These are phyloP conservation scores for Chamaecrista fasciculata DNA, from an alignment of 306 rosid species.

Conservation along the genomic window DNA sequence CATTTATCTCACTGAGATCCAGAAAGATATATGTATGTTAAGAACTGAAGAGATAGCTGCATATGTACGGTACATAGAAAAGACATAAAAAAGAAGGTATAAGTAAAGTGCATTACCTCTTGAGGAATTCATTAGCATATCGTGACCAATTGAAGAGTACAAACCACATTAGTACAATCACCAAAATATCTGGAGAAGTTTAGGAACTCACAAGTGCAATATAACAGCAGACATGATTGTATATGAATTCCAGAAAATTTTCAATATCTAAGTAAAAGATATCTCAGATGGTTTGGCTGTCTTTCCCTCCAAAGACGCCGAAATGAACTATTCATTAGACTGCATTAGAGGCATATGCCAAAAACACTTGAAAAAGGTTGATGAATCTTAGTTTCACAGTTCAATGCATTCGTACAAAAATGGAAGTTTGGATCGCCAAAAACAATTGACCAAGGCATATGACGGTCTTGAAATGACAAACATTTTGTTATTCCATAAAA, in stretches of 20 bases:
- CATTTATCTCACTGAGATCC: not conserved
- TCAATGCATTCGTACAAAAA: constrained; percentile 1
- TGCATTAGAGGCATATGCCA: not conserved
- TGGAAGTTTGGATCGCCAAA: no score
- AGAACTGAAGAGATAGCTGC: not conserved
- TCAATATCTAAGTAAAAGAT: not conserved
- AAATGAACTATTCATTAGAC: constrained; percentile 8
- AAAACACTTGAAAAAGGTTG: not conserved
- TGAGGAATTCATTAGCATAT: constrained; percentile 46
- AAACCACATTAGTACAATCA: constrained; percentile 75
- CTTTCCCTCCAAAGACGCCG: not conserved
- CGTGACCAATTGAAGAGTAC: constrained; percentile 37
- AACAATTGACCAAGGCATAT: no score
- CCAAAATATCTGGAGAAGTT: constrained; percentile 55
- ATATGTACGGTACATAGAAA: constrained; percentile 1
- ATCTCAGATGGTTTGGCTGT: constrained; percentile 10
- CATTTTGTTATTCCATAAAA: not conserved
- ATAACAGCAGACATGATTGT: constrained; percentile 19
- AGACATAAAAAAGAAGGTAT: constrained; percentile 12
- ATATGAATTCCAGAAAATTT: constrained; percentile 3
- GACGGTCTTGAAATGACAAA: constrained; percentile 17
- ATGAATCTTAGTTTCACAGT: not conserved
- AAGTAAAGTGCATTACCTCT: constrained; percentile 45
- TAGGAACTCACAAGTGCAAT: constrained; percentile 45
- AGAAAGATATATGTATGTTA: constrained; percentile 12